Conservation (phyloP, 78 protist species). For the Dictyostelium discoideum region DNA sequence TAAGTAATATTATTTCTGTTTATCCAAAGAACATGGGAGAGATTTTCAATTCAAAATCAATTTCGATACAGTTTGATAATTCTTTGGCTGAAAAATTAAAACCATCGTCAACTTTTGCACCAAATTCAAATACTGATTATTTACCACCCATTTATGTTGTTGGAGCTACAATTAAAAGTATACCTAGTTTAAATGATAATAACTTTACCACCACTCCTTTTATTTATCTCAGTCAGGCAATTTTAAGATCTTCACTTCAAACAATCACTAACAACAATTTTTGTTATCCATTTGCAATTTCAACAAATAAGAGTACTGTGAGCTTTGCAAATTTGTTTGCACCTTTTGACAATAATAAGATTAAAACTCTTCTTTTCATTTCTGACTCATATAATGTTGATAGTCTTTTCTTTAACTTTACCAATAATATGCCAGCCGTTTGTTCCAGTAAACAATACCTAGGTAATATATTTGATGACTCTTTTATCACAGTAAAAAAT, state of each 20-base stretch:
- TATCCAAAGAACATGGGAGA: not conserved
- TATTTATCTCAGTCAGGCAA: not conserved
- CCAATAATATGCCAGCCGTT: not conserved
- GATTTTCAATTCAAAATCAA: not conserved
- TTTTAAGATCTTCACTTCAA: not conserved
- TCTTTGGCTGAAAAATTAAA: not conserved
- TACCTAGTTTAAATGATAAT: not conserved
- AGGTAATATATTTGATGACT: not conserved
- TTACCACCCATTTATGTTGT: not conserved
- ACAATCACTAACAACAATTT: not conserved
- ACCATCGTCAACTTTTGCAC: not conserved
- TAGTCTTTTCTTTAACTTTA: too few relatives aligned
- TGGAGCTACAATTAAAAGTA: not conserved
- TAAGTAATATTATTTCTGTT: not conserved
- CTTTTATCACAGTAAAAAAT: not conserved
- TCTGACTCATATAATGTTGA: not conserved
- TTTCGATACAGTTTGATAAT: not conserved
- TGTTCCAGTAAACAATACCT: not conserved
- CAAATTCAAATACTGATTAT: not conserved
- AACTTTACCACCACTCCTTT: not conserved
- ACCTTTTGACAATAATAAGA: not conserved
- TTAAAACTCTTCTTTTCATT: not conserved
- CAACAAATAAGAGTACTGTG: not conserved
- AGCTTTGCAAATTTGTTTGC: too few relatives aligned
- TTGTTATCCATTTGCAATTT: not conserved